These are phyloP conservation scores for Russula lepida DNA, from an alignment of 768 basidiomycete genomes.

Conservation along the genomic window DNA sequence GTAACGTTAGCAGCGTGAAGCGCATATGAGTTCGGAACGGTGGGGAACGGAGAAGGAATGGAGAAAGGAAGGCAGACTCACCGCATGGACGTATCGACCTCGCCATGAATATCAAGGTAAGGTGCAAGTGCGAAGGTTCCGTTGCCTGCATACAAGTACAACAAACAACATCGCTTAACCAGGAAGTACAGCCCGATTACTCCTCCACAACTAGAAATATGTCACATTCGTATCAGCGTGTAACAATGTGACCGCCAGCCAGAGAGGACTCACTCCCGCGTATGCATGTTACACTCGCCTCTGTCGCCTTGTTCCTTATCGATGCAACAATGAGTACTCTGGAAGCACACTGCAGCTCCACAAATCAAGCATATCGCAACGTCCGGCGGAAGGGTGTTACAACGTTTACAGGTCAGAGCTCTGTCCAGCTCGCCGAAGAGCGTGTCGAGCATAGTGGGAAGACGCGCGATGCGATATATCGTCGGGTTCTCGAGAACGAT, in stretches of 20 bases:
- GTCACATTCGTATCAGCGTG: not conserved
- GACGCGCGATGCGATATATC: constrained; percentile 70
- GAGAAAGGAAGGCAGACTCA: constrained; percentile 28
- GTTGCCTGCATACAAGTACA: constrained; percentile 82
- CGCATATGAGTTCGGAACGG: not conserved
- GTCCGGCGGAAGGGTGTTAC: constrained; percentile 70
- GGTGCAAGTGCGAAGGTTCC: constrained; percentile 87
- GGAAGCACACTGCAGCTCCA: constrained; percentile 79
- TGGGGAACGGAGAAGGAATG: not conserved
- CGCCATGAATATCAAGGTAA: constrained; percentile 91
- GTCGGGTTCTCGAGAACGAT: constrained; percentile 76
- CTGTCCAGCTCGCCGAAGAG: constrained; percentile 71
- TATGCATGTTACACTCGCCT: constrained; percentile 95
- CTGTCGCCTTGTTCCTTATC: constrained; percentile 56
- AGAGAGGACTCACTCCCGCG: constrained; percentile 48
- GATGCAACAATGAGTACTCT: constrained; percentile 86
- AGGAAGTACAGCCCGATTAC: constrained; percentile 84
- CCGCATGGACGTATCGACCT: constrained; percentile 90
- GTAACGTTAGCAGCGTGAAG: constrained; percentile 1
- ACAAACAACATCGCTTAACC: constrained; percentile 81
- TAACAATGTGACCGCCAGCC: not conserved
- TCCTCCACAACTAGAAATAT: constrained; percentile 67
- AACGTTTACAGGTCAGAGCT: constrained; percentile 64
- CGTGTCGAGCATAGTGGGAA: constrained; percentile 78
- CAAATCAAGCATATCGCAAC: constrained; percentile 91